Evolutionary conservation across 108 stramenopile genomes (phyloP).

Genomic region (Pseudonitzschia multiseries): DNA sequence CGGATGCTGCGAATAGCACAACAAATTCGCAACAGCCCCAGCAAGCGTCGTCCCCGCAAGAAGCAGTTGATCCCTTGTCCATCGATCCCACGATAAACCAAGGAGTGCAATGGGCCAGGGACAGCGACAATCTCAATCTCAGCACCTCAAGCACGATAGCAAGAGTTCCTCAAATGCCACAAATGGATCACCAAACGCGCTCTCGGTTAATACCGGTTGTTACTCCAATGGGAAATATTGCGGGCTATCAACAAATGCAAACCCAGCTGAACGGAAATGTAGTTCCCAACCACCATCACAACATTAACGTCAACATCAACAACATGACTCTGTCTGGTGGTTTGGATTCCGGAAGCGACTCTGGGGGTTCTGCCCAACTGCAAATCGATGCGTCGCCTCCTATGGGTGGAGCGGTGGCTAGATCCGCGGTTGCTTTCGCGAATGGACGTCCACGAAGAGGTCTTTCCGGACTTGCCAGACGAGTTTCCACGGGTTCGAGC

Average conservation of each 20-base stretch:
- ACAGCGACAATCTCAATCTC: conserved; percentile 1
- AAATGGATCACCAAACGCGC: background rate
- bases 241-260: background rate
- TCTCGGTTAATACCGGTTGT: background rate
- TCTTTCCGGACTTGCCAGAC: background rate
- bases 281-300: background rate
- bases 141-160: conserved; percentile 1
- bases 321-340: background rate
- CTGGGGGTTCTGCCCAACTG: background rate
- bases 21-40: conserved; percentile 14
- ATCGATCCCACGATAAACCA: conserved; percentile 60
- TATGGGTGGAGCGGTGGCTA: background rate
- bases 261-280: too few species aligned
- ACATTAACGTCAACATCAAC: conserved; percentile 1
- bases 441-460: conserved; percentile 7
- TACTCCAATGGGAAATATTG: background rate
- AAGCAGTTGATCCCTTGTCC: conserved; percentile 54
- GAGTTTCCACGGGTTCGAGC: conserved; percentile 17
- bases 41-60: conserved; percentile 21
- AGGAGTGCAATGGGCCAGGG: conserved; percentile 14
- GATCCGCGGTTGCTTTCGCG: background rate
- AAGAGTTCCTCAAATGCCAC: conserved; percentile 12
- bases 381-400: conserved; percentile 7
- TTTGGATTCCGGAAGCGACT: background rate
- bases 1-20: background rate